Conservation (phyloP, 2,329 filamentous ascomycete species). For the Dothistroma septosporum region DNA sequence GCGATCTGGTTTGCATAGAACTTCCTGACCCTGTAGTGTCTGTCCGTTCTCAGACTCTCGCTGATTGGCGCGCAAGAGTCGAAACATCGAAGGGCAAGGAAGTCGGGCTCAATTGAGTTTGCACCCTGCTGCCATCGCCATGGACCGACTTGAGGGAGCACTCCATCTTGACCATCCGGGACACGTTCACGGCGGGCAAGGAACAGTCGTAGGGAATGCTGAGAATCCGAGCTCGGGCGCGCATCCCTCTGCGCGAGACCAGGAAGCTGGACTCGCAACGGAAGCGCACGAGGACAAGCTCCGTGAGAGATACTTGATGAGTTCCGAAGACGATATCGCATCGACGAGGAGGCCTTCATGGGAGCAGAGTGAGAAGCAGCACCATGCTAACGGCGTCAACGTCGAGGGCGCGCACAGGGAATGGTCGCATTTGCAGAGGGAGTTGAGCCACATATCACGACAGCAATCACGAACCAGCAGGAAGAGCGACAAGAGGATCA, state of each 20-base stretch:
- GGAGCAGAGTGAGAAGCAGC: not conserved
- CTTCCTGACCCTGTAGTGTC: not conserved
- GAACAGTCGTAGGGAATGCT: conserved; percentile 15
- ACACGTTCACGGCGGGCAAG: conserved; percentile 22
- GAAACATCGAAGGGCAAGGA: not conserved
- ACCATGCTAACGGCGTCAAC: conserved; percentile 50
- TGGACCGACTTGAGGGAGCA: conserved; percentile 23
- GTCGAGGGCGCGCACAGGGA: conserved; percentile 65
- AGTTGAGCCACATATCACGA: conserved; percentile 43
- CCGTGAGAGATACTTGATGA: conserved; percentile 3
- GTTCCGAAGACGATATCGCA: conserved; percentile 8
- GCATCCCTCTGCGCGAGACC: conserved; percentile 8
- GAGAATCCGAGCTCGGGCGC: not conserved
- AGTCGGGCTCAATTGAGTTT: not conserved
- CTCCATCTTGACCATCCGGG: conserved; percentile 27
- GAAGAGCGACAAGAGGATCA: conserved; percentile 35
- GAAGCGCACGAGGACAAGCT: conserved; percentile 17
- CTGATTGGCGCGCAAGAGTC: not conserved
- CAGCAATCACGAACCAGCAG: conserved; percentile 39
- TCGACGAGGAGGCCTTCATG: conserved; percentile 7
- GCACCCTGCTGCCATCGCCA: conserved; percentile 2
- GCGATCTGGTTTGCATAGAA: not conserved
- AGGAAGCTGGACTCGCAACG: conserved; percentile 11
- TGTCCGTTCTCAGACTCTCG: not conserved
- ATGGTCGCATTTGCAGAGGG: conserved; percentile 60